A percentile compares a stretch with the other conserved stretches of the same genome.
Conservation (phyloP, 345 rosid genomes). For the Ceriops tagal region DNA sequence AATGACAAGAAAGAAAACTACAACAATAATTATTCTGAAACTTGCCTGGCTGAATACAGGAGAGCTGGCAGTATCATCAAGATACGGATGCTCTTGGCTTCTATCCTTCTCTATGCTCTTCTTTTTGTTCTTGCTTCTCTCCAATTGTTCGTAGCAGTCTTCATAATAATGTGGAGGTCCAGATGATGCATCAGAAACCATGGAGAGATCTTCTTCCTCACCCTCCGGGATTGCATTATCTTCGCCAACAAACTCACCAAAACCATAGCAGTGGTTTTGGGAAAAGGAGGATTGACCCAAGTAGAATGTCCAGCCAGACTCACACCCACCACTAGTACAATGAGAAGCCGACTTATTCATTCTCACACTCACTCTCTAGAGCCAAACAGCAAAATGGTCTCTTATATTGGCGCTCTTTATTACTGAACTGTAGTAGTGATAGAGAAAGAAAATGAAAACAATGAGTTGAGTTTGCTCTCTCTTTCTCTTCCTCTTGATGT, state of each 20-base stretch:
- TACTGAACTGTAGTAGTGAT: neutral
- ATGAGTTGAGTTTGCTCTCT: neutral
- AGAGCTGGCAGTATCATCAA: slow-evolving; percentile 85
- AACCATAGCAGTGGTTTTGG: slow-evolving; percentile 23
- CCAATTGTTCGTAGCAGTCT: slow-evolving; percentile 35
- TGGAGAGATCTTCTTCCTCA: slow-evolving; percentile 56
- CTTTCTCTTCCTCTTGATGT: slow-evolving; percentile 1
- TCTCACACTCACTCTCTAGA: neutral
- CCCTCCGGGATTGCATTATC: slow-evolving; percentile 15
- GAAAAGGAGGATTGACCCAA: slow-evolving; percentile 55
- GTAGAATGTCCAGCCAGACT: slow-evolving; percentile 85
- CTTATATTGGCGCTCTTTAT: slow-evolving; percentile 6
- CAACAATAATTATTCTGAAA: neutral
- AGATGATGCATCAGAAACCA: slow-evolving; percentile 94
- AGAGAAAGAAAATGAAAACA: neutral
- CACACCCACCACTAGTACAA: slow-evolving; percentile 53
- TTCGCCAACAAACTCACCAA: slow-evolving; percentile 21
- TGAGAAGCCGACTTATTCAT: slow-evolving; percentile 58
- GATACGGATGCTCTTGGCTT: slow-evolving; percentile 40
- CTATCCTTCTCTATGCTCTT: slow-evolving; percentile 31
- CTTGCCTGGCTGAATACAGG: slow-evolving; percentile 48
- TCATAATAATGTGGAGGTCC: slow-evolving; percentile 54
- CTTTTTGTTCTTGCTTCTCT: slow-evolving; percentile 33
- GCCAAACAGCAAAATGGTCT: slow-evolving; percentile 16
- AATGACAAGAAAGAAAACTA: neutral